Evolutionary conservation across 139 green algal genomes (phyloP).

Genomic region (Coccomyxa sp.): DNA sequence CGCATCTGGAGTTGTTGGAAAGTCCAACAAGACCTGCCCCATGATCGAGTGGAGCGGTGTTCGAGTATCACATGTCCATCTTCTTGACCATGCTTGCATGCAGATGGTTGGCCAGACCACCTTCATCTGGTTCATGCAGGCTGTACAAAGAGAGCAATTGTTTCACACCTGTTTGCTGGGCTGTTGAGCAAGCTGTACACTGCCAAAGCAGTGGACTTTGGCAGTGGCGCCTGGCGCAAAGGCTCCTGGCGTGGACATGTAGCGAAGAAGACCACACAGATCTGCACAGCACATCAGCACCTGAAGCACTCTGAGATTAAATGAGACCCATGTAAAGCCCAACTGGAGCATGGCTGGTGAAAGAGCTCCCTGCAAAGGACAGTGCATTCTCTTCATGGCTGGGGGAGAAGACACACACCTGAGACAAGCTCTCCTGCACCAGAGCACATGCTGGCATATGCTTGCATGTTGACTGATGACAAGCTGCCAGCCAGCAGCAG

Average conservation of each 20-base stretch:
- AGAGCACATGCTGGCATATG: background rate
- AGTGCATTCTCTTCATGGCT: background rate
- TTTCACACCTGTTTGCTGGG: no score
- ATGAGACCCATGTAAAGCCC: background rate
- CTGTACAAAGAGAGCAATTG: background rate
- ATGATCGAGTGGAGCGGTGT: background rate
- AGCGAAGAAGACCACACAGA: background rate
- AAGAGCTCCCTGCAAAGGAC: background rate
- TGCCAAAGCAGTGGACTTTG: background rate
- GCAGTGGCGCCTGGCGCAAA: background rate
- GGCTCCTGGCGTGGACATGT: slow-evolving; percentile 3
- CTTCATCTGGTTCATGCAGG: background rate
- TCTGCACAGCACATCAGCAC: background rate
- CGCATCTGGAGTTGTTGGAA: background rate
- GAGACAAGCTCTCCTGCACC: background rate
- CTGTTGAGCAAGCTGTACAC: background rate
- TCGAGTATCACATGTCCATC: no score
- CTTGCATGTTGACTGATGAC: background rate
- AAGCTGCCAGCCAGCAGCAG: background rate
- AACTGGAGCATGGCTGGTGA: background rate
- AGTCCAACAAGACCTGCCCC: background rate
- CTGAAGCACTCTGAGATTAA: background rate
- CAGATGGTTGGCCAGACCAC: no score
- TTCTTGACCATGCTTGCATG: no score
- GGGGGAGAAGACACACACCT: no score